phyloP scores from a whole-genome alignment of 768 basidiomycete species.

The Phylloporus sp. region DNA sequence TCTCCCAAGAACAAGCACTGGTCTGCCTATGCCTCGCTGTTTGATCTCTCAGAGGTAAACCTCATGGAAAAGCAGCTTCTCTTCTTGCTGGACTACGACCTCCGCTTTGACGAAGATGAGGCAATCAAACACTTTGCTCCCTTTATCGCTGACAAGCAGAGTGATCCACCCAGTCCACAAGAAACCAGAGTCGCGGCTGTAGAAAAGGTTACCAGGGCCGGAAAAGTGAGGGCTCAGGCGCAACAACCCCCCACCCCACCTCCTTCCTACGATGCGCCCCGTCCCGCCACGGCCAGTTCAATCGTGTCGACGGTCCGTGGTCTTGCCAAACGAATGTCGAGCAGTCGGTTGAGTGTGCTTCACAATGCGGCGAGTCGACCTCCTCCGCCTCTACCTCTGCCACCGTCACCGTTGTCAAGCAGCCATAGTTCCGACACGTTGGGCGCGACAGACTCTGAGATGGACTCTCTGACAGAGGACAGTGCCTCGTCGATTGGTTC shows the following conservation, averaged over 20 bases:
- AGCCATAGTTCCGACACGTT: slow-evolving; percentile 43
- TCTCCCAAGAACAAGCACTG: slow-evolving; percentile 95
- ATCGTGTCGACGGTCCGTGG: slow-evolving; percentile 55
- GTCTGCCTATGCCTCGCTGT: slow-evolving; percentile 73
- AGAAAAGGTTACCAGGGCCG: slow-evolving; percentile 50
- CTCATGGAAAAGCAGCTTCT: slow-evolving; percentile 98
- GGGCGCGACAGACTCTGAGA: slow-evolving; percentile 51
- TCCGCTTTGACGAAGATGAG: slow-evolving; percentile 85
- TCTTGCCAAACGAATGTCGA: slow-evolving; percentile 56
- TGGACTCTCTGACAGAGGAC: slow-evolving; percentile 62
- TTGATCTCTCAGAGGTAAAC: slow-evolving; percentile 80
- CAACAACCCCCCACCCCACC: slow-evolving; percentile 42
- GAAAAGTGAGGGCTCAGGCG: slow-evolving; percentile 50
- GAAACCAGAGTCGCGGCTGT: slow-evolving; percentile 52
- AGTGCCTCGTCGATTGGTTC: slow-evolving; percentile 54
- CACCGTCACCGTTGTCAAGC: slow-evolving; percentile 33
- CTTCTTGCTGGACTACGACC: slow-evolving; percentile 86
- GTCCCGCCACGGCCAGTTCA: slow-evolving; percentile 26
- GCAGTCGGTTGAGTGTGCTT: slow-evolving; percentile 33
- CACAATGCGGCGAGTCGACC: slow-evolving; percentile 16
- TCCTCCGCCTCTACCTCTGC: slow-evolving; percentile 11
- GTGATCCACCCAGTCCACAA: slow-evolving; percentile 24
- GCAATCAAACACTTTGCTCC: slow-evolving; percentile 68
- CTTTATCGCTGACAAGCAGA: slow-evolving; percentile 44
- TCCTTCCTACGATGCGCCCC: slow-evolving; percentile 35